phyloP scores from a whole-genome alignment of 805 yeast genomes.

The Ogataea dorogensis region DNA sequence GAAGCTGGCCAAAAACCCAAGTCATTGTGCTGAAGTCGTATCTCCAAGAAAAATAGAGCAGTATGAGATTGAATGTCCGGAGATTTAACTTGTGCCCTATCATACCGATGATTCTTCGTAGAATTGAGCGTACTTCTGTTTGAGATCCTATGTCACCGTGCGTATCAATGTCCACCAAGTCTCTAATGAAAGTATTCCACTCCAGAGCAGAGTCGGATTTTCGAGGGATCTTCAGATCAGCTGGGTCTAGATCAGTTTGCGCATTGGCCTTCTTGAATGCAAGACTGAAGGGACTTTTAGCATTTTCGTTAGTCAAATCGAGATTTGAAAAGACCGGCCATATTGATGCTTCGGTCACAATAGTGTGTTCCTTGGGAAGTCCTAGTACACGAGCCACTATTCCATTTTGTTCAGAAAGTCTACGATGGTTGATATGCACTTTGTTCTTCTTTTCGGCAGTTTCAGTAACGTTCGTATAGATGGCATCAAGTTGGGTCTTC shows the following conservation, averaged over 20 bases:
- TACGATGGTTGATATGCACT: not conserved
- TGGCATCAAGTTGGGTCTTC: not conserved
- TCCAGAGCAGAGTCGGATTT: not conserved
- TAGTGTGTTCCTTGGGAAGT: constrained; percentile 1
- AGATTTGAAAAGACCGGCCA: constrained; percentile 7
- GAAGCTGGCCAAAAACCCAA: constrained; percentile 2
- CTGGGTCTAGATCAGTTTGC: constrained; percentile 1
- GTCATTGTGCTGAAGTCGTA: constrained; percentile 11
- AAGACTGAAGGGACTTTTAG: not conserved
- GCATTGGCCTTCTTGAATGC: too few relatives aligned
- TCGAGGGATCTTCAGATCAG: not conserved
- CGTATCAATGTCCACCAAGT: not conserved
- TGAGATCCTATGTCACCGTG: not conserved
- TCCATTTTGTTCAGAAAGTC: not conserved
- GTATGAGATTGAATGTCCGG: constrained; percentile 7
- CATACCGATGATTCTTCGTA: constrained; percentile 3
- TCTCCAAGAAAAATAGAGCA: constrained; percentile 9
- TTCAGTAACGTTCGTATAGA: not conserved
- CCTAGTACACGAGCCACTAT: not conserved
- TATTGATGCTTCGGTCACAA: constrained; percentile 9
- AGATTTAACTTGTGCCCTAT: constrained; percentile 7
- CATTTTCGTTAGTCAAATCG: not conserved
- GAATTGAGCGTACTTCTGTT: constrained; percentile 1
- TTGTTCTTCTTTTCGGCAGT: not conserved
- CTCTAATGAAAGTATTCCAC: constrained; percentile 2